A percentile compares a stretch with the other conserved stretches of the same genome.
phyloP scores from a whole-genome alignment of 179 eudicot genomes.

The Corrigiola litoralis region DNA sequence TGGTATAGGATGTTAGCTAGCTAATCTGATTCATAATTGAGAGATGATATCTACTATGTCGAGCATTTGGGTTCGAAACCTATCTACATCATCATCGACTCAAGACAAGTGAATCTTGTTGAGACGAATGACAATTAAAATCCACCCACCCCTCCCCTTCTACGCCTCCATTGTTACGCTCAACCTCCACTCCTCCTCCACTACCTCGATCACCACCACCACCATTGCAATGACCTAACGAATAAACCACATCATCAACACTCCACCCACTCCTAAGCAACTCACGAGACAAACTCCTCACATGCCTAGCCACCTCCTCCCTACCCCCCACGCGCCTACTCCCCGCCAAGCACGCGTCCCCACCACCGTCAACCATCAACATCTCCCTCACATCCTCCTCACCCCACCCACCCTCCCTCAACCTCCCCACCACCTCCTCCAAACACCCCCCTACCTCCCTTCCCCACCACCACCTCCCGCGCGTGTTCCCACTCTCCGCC shows the following conservation, averaged over 20 bases:
- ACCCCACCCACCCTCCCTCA: constrained; percentile 32
- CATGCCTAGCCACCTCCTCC: constrained; percentile 25
- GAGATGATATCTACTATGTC: too few relatives aligned
- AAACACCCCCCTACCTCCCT: constrained; percentile 13
- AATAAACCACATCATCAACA: constrained; percentile 30
- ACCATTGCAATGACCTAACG: constrained; percentile 12
- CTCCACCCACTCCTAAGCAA: constrained; percentile 32
- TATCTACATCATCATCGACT: constrained; percentile 7
- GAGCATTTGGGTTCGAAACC: too few relatives aligned
- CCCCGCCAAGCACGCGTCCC: not conserved
- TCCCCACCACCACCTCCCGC: constrained; percentile 19
- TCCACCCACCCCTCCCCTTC: constrained; percentile 22
- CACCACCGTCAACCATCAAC: constrained; percentile 30
- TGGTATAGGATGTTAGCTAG: too few relatives aligned
- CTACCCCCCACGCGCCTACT: not conserved
- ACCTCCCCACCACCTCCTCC: constrained; percentile 18
- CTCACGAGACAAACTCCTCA: constrained; percentile 25
- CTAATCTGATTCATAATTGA: too few relatives aligned
- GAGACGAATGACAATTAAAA: not conserved
- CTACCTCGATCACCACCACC: constrained; percentile 5
- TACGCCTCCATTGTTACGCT: not conserved
- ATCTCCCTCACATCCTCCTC: constrained; percentile 33
- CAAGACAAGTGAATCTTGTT: not conserved
- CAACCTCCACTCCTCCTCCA: not conserved
- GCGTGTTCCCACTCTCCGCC: constrained; percentile 2